phyloP scores from a whole-genome alignment of 805 yeast genomes.

The Kodamaea laetipori region DNA sequence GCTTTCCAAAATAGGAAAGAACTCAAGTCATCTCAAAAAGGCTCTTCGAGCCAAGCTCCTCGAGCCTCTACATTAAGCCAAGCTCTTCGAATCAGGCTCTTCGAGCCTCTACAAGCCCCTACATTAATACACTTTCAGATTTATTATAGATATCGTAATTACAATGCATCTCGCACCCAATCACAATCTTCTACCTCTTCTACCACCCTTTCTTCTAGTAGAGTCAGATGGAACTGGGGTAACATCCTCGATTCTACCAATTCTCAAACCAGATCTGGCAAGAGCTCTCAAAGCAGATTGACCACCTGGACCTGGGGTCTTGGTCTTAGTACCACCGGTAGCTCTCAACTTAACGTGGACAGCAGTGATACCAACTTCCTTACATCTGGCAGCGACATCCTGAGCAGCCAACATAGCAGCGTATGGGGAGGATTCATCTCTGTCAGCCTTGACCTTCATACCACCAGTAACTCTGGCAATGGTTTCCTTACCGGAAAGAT shows the following conservation, averaged over 20 bases:
- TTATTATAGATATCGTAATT: background rate
- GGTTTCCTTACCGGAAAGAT: slow-evolving; percentile 99
- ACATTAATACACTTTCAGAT: background rate
- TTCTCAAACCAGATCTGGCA: slow-evolving; percentile 99
- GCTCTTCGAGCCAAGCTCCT: no score
- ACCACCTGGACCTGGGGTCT: slow-evolving; percentile 99
- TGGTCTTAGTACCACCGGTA: slow-evolving; percentile 99
- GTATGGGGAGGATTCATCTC: slow-evolving; percentile 99
- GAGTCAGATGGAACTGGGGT: slow-evolving; percentile 99
- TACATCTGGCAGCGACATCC: slow-evolving; percentile 98
- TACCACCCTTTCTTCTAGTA: slow-evolving; percentile 99
- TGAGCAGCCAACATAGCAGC: slow-evolving; percentile 99
- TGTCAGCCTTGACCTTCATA: slow-evolving; percentile 99
- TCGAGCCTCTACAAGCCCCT: no score
- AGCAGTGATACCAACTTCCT: slow-evolving; percentile 99
- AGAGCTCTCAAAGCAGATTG: slow-evolving; percentile 98
- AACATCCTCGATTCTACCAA: slow-evolving; percentile 99
- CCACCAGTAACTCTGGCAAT: slow-evolving; percentile 99
- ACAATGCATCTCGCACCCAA: no score
- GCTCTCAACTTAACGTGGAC: slow-evolving; percentile 99
- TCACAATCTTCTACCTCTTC: slow-evolving; percentile 99
- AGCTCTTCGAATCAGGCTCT: no score
- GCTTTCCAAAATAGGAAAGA: no score
- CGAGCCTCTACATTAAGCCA: no score
- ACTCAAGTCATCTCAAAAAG: no score